A percentile compares a stretch with the other conserved stretches of the same genome.
Evolutionary conservation across 2,329 filamentous ascomycete species (phyloP).

Genomic region (Colletotrichum sansevieriae): DNA sequence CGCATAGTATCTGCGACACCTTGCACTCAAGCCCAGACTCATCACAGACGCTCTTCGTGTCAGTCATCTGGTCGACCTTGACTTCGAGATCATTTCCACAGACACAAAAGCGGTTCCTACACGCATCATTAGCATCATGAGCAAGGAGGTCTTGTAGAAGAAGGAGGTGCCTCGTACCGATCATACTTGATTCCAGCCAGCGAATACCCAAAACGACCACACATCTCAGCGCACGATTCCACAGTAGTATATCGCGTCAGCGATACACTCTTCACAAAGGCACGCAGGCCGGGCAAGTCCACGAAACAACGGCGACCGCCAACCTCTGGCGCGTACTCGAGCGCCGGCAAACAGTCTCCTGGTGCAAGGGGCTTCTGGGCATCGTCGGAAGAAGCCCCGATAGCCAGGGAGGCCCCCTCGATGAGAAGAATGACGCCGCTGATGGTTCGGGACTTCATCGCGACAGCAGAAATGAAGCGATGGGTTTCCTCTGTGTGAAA

Average conservation of each 20-base stretch:
- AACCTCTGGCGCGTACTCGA: neutral
- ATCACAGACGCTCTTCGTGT: neutral
- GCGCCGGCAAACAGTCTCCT: slow-evolving; percentile 15
- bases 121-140: neutral
- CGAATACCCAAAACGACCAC: slow-evolving; percentile 6
- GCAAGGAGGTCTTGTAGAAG: neutral
- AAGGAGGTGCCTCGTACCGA: neutral
- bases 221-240: neutral
- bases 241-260: neutral
- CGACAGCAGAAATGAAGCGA: neutral
- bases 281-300: neutral
- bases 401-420: neutral
- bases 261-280: neutral
- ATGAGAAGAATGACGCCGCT: neutral
- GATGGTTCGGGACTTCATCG: neutral
- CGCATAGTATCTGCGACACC: neutral
- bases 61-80: neutral
- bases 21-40: neutral
- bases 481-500: neutral
- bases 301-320: neutral
- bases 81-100: slow-evolving; percentile 7
- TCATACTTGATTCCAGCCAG: neutral
- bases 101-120: neutral
- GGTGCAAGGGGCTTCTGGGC: slow-evolving; percentile 14
- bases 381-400: neutral